These are phyloP conservation scores for Agroathelia rolfsii DNA, from an alignment of 1,284 basidiomycete genomes.

Conservation along the genomic window DNA sequence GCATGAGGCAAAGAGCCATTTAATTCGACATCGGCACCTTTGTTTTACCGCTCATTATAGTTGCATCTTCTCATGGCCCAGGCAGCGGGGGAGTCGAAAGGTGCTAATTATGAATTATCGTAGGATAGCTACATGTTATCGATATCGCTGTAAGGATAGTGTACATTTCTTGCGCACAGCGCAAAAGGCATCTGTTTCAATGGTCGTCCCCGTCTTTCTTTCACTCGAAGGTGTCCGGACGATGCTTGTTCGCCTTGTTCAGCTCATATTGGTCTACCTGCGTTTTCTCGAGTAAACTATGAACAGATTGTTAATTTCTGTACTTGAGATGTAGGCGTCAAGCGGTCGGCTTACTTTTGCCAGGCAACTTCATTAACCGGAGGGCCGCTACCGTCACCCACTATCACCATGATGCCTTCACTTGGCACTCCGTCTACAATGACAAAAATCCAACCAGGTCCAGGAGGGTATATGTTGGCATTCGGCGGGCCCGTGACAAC, in stretches of 20 bases:
- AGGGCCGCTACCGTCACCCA: conserved; percentile 58
- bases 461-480: conserved; percentile 64
- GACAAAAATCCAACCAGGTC: conserved; percentile 71
- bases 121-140: too few relatives aligned
- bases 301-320: conserved; percentile 19
- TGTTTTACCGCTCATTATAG: too few relatives aligned
- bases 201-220: too few relatives aligned
- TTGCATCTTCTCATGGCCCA: too few relatives aligned
- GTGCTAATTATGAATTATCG: too few relatives aligned
- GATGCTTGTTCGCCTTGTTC: conserved; percentile 22
- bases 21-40: too few relatives aligned
- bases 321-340: neutral
- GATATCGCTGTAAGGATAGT: too few relatives aligned
- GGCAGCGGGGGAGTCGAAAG: too few relatives aligned
- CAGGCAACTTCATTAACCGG: conserved; percentile 43
- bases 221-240: conserved; percentile 1
- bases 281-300: conserved; percentile 33
- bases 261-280: conserved; percentile 42
- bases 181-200: too few relatives aligned
- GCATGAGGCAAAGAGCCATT: conserved; percentile 84
- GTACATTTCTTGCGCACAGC: too few relatives aligned
- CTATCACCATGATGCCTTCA: conserved; percentile 52
- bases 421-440: conserved; percentile 65
- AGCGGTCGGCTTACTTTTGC: conserved; percentile 36
- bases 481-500: conserved; percentile 50